A percentile compares a stretch with the other conserved stretches of the same genome.
These are phyloP conservation scores for Sugiyamaella xylanicola DNA, from an alignment of 1,139 yeast species.

Conservation along the genomic window DNA sequence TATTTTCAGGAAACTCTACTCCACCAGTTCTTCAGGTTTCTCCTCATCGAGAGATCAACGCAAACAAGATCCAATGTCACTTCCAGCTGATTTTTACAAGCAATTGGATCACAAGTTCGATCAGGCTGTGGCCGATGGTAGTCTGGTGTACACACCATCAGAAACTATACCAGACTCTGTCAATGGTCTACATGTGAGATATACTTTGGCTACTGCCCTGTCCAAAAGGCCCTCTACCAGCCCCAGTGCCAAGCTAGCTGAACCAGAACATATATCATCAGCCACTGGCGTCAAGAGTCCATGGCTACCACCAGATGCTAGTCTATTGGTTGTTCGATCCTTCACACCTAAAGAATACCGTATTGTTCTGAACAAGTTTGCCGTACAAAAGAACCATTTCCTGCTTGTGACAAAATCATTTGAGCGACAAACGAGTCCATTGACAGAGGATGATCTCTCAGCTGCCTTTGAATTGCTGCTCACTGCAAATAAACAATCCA, in stretches of 20 bases:
- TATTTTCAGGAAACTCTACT: no score
- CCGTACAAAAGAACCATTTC: constrained; percentile 77
- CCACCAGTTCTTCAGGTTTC: no score
- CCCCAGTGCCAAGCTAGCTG: constrained; percentile 35
- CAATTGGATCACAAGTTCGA: constrained; percentile 38
- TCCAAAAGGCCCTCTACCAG: constrained; percentile 56
- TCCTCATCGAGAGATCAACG: no score
- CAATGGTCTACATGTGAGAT: constrained; percentile 44
- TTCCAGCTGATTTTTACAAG: constrained; percentile 28
- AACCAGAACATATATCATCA: constrained; percentile 15
- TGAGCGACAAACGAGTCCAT: constrained; percentile 69
- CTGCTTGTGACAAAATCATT: constrained; percentile 74
- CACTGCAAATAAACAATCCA: constrained; percentile 43
- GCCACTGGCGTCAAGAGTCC: constrained; percentile 54
- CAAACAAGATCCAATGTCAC: no score
- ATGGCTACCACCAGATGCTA: constrained; percentile 78
- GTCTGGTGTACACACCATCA: constrained; percentile 39
- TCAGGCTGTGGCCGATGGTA: constrained; percentile 40
- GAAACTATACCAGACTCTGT: constrained; percentile 30
- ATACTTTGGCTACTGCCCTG: constrained; percentile 54
- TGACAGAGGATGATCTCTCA: constrained; percentile 66
- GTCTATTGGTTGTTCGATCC: constrained; percentile 60
- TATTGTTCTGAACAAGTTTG: constrained; percentile 79
- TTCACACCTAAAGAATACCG: constrained; percentile 56
- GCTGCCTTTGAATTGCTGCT: constrained; percentile 59